phyloP scores from a whole-genome alignment of 129 eudicot species.

The Erigeron canadensis region DNA sequence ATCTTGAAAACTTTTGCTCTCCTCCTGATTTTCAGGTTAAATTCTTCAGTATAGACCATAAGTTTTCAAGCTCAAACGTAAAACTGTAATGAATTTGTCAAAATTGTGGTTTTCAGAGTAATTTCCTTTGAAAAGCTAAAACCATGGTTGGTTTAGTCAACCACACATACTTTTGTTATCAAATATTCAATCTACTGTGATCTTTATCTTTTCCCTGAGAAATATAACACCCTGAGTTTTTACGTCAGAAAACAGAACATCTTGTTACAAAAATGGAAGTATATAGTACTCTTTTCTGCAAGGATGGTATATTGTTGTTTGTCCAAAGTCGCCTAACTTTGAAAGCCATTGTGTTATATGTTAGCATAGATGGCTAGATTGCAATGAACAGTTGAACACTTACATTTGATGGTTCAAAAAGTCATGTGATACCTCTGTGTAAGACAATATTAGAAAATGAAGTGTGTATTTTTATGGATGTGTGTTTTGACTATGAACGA shows the following conservation, averaged over 20 bases:
- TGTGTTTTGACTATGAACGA: background rate
- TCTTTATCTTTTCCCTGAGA: background rate
- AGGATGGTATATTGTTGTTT: background rate
- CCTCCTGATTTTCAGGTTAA: background rate
- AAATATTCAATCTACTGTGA: background rate
- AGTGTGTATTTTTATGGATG: background rate
- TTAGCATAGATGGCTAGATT: background rate
- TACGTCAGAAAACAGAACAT: background rate
- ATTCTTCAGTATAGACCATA: background rate
- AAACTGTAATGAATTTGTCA: background rate
- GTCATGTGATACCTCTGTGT: background rate
- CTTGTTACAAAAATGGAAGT: background rate
- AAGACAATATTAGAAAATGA: background rate
- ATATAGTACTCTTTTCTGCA: background rate
- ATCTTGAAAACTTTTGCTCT: background rate
- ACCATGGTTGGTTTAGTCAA: slow-evolving; percentile 4
- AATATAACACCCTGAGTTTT: background rate
- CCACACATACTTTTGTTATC: background rate
- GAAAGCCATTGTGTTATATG: background rate
- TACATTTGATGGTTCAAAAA: background rate
- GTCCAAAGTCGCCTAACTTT: background rate
- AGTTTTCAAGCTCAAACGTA: background rate
- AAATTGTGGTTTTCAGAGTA: background rate
- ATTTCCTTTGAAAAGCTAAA: slow-evolving; percentile 8
- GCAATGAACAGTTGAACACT: too few species aligned